A percentile compares a stretch with the other conserved stretches of the same genome.
Evolutionary conservation across 331 rosid species (phyloP).

Genomic region (Dryas integrifolia): DNA sequence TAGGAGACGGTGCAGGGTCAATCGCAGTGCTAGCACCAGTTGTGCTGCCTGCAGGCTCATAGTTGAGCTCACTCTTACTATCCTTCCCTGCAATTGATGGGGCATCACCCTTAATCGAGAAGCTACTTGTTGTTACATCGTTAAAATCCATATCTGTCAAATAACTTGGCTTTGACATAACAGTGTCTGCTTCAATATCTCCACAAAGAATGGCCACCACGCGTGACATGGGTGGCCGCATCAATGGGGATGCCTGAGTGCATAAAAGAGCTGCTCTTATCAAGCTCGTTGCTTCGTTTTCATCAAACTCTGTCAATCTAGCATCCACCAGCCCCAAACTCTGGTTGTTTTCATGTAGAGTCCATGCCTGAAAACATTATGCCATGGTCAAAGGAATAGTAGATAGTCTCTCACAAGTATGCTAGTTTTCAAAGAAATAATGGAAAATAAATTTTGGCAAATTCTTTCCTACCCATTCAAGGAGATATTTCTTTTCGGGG

Average conservation of each 20-base stretch:
- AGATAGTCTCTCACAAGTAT: no score
- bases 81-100: background rate
- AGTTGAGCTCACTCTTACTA: background rate
- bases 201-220: constrained; percentile 34
- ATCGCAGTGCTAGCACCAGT: background rate
- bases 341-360: constrained; percentile 15
- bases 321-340: constrained; percentile 25
- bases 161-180: constrained; percentile 31
- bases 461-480: constrained; percentile 16
- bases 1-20: constrained; percentile 19
- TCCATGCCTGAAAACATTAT: constrained; percentile 28
- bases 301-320: constrained; percentile 17
- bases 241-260: constrained; percentile 31
- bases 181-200: constrained; percentile 18
- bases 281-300: constrained; percentile 20
- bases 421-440: background rate
- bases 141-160: constrained; percentile 27
- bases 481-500: constrained; percentile 20
- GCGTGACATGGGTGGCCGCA: constrained; percentile 38
- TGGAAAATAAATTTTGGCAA: background rate
- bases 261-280: constrained; percentile 27
- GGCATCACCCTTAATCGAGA: constrained; percentile 10
- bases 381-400: background rate
- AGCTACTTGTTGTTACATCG: constrained; percentile 20
- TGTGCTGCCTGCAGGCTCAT: background rate